These are phyloP conservation scores for Sporobolomyces phaffii DNA, from an alignment of 768 basidiomycete species.

Conservation along the genomic window DNA sequence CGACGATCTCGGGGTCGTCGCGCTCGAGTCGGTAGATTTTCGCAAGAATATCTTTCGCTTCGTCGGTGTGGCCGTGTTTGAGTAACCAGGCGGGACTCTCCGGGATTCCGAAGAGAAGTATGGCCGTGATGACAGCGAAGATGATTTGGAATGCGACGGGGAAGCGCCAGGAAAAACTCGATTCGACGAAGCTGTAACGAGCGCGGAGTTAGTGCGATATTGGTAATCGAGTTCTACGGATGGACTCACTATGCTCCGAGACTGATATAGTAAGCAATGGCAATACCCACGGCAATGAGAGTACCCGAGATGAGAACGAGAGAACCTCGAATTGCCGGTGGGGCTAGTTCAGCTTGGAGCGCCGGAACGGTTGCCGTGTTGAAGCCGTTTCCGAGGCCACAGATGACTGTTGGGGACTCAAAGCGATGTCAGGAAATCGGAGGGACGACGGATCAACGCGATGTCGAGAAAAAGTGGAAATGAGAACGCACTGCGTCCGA, in stretches of 20 bases:
- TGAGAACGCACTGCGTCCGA: conserved; percentile 34
- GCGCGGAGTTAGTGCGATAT: too few relatives aligned
- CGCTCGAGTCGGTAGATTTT: conserved; percentile 36
- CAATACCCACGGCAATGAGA: conserved; percentile 12
- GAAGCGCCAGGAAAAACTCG: conserved; percentile 47
- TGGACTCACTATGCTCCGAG: conserved; percentile 44
- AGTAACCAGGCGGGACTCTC: conserved; percentile 49
- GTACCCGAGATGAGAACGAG: conserved; percentile 47
- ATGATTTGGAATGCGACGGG: conserved; percentile 48
- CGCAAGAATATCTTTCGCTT: conserved; percentile 44
- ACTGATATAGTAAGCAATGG: conserved; percentile 42
- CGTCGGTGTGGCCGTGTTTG: conserved; percentile 40
- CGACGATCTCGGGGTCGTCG: conserved; percentile 38
- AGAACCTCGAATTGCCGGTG: conserved; percentile 49
- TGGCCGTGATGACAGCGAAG: conserved; percentile 45
- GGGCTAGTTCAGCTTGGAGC: conserved; percentile 48
- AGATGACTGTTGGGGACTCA: conserved; percentile 19
- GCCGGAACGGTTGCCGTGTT: conserved; percentile 49
- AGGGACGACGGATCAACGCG: background rate
- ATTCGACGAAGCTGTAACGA: conserved; percentile 40
- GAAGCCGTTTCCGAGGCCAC: conserved; percentile 42
- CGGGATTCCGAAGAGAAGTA: conserved; percentile 42
- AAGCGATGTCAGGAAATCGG: background rate
- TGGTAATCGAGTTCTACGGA: background rate
- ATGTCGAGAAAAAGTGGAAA: background rate